A percentile compares a stretch with the other conserved stretches of the same genome.
Evolutionary conservation across 768 basidiomycete genomes (phyloP).

Genomic region (Boletus bicolor): DNA sequence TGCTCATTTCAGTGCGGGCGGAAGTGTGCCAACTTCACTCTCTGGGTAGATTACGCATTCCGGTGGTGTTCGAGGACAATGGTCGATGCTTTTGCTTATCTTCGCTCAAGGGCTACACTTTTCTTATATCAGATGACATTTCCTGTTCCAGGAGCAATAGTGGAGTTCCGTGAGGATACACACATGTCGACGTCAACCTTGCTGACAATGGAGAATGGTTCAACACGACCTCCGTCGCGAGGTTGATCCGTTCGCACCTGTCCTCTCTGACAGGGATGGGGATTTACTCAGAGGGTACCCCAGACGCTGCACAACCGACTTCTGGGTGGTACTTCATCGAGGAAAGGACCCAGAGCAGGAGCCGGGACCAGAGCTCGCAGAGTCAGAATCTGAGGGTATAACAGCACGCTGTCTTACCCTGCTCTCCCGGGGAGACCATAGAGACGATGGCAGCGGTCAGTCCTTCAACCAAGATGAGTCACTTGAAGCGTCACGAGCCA

Average conservation of each 20-base stretch:
- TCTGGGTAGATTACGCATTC: background rate
- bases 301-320: background rate
- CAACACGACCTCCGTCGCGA: background rate
- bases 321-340: background rate
- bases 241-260: background rate
- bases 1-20: background rate
- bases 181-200: background rate
- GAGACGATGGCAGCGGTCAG: too few species aligned
- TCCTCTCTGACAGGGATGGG: background rate
- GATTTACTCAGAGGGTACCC: background rate
- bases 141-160: background rate
- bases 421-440: too few species aligned
- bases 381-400: too few species aligned
- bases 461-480: too few species aligned
- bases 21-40: background rate
- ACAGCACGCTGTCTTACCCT: too few species aligned
- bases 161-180: background rate
- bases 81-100: background rate
- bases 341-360: background rate
- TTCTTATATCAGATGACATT: too few species aligned
- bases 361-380: too few species aligned
- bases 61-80: background rate
- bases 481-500: too few species aligned
- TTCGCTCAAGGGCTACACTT: too few species aligned
- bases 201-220: background rate